These are phyloP conservation scores for Umbelopsis sp. DNA, from an alignment of 192 early-diverging fungal genomes.

Conservation along the genomic window DNA sequence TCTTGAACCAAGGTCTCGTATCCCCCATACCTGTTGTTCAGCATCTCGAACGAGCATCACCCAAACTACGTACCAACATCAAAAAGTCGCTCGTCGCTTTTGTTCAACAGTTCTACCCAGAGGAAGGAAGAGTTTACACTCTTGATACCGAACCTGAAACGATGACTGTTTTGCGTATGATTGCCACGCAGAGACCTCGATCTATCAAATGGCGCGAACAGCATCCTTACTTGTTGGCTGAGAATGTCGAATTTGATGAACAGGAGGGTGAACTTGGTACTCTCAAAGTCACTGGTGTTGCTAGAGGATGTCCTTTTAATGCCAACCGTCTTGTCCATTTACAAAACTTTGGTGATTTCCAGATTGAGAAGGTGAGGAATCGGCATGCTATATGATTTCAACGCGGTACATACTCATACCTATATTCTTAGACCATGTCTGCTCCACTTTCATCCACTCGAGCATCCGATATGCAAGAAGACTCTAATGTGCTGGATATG, in stretches of 20 bases:
- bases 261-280: conserved; percentile 57
- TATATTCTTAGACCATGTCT: conserved; percentile 18
- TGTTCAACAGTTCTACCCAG: conserved; percentile 88
- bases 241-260: conserved; percentile 67
- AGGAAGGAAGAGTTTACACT: conserved; percentile 70
- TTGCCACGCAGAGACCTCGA: conserved; percentile 80
- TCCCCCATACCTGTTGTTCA: conserved; percentile 72
- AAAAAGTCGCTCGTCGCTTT: conserved; percentile 86
- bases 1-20: conserved; percentile 88
- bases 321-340: conserved; percentile 93
- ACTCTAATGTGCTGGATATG: conserved; percentile 59
- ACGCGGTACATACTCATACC: background rate
- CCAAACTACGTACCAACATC: conserved; percentile 72
- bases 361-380: conserved; percentile 70
- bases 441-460: background rate
- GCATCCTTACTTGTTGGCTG: conserved; percentile 86
- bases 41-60: conserved; percentile 63
- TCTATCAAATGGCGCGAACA: conserved; percentile 83
- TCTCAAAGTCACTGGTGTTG: conserved; percentile 82
- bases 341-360: conserved; percentile 93
- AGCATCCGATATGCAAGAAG: conserved; percentile 34
- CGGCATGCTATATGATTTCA: background rate
- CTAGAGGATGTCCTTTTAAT: conserved; percentile 82
- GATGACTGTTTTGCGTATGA: conserved; percentile 69
- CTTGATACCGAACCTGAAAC: conserved; percentile 60